A percentile compares a stretch with the other conserved stretches of the same genome.
These are phyloP conservation scores for Juncus effusus DNA, from an alignment of 176 grass and related monocot genomes.

Conservation along the genomic window DNA sequence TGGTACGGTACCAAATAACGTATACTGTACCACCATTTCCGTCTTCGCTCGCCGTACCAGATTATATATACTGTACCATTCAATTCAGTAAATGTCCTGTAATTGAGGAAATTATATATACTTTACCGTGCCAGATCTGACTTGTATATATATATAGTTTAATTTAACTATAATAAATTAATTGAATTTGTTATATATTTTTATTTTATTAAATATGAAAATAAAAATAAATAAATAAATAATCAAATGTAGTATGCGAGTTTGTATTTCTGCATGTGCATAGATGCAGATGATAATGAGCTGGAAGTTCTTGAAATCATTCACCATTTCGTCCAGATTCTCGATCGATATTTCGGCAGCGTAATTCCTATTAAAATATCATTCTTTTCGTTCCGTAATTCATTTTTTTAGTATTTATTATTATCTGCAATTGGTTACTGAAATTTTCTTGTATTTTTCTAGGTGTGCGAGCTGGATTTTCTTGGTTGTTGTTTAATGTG, in stretches of 20 bases:
- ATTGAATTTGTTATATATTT: neutral
- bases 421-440: conserved; percentile 1
- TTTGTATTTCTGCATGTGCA: conserved; percentile 99
- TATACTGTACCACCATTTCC: no score
- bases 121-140: no score
- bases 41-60: no score
- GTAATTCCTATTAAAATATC: conserved; percentile 35
- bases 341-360: conserved; percentile 97
- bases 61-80: no score
- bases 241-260: conserved; percentile 68
- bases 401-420: neutral
- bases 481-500: no score
- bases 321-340: conserved; percentile 94
- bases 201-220: neutral
- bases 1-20: no score
- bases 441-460: no score
- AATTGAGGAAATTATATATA: no score
- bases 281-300: conserved; percentile 91
- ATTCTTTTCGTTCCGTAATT: conserved; percentile 20
- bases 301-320: conserved; percentile 96
- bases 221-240: neutral
- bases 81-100: no score
- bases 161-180: no score
- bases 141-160: no score
- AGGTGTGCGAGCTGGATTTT: conserved; percentile 99